phyloP scores from a whole-genome alignment of 2,329 filamentous ascomycete species.

The Paecilomyces fulvus region DNA sequence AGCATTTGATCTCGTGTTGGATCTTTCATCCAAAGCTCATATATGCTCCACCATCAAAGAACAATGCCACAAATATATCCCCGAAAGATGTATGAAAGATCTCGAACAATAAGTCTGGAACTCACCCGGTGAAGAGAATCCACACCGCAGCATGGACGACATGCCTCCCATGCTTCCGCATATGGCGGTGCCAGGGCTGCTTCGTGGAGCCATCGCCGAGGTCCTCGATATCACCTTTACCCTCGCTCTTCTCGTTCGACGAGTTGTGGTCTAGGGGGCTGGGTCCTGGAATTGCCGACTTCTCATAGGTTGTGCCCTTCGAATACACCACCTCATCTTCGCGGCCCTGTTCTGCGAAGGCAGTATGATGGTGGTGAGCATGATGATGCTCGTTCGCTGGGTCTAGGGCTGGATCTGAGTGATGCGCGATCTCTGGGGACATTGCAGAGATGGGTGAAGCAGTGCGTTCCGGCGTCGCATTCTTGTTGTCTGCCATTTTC shows the following conservation, averaged over 20 bases:
- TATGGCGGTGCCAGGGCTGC: slow-evolving; percentile 18
- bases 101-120: slow-evolving; percentile 8
- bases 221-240: slow-evolving; percentile 34
- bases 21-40: neutral
- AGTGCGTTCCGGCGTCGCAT: neutral
- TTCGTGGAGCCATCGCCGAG: slow-evolving; percentile 25
- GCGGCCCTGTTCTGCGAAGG: slow-evolving; percentile 26
- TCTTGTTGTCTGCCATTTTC: slow-evolving; percentile 4
- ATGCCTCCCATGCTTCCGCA: slow-evolving; percentile 20
- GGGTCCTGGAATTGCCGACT: slow-evolving; percentile 26
- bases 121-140: slow-evolving; percentile 47
- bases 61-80: neutral
- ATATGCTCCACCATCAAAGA: neutral
- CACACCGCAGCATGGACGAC: slow-evolving; percentile 41
- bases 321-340: slow-evolving; percentile 43
- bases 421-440: neutral
- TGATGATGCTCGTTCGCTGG: slow-evolving; percentile 32
- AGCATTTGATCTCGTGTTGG: slow-evolving; percentile 6
- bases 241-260: slow-evolving; percentile 14
- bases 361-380: slow-evolving; percentile 30
- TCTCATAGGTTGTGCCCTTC: slow-evolving; percentile 32
- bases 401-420: slow-evolving; percentile 28
- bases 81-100: neutral
- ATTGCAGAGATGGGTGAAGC: neutral
- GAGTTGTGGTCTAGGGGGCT: slow-evolving; percentile 32